Base-by-base conservation (phyloP, 1,284 basidiomycete species). In the Anthracocystis panici-leucophaei region DNA sequence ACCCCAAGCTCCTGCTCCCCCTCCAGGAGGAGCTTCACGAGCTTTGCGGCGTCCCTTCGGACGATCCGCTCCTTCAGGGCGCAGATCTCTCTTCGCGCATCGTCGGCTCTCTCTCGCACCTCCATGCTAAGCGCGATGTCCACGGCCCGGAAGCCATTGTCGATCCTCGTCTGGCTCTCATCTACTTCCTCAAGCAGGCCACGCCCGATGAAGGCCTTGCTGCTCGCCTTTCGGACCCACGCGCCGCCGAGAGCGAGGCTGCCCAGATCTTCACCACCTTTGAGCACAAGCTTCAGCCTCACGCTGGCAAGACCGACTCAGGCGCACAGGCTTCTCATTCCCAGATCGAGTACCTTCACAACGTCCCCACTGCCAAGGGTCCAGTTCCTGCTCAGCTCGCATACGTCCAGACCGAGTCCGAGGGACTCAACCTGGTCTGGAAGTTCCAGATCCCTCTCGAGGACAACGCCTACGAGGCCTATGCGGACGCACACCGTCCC, bases 391-490 rank as follows among this genome's bases (percentile, higher is more conserved):
- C 79, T n/a, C 63, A 69, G 58, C 65, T 79, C n/a, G 75, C 67
- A 20, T 81, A 80, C 61, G 66, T 79, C 33, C 78, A 81, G 57
- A 56, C 68, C 35, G 65, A 65, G 33, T 55, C 40, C 21, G 73
- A 70, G 11, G 65, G 58, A 11, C 68, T 81, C 50, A 67, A 75
- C 42, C 59, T 81, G 11, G 74, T 76, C 23, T 80, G 79, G 76
- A 73, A 73, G 55, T 73, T 81, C 59, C 75, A 80, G 46, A 70
- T 81, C 20, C 69, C 76, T 29, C 75, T 80, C 35, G 72, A 80
- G 41, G 73, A 79, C 65, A 81, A 81, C 40, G 65, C 64, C 14
- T 81, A 81, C 62, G 76, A 81, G 65, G 74, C 73, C 9, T 80
- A 78, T 23, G 76, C 80, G 44, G 78, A 81, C 51, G 78, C 77